Base-by-base conservation (phyloP, 148 eudicot genomes). In the Nepenthes mirabilis region DNA sequence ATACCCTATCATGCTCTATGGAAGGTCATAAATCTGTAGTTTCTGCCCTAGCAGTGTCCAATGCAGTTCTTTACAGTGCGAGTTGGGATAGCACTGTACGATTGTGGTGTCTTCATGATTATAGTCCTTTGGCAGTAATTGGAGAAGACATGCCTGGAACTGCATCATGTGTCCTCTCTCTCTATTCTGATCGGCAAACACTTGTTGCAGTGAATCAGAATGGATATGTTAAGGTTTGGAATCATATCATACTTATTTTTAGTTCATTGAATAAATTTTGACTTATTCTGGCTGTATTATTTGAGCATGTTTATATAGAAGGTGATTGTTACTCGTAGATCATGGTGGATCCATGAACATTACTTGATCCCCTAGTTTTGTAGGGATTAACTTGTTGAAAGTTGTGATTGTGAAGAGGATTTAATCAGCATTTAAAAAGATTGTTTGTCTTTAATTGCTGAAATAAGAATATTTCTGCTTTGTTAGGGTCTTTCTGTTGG, bases 11-110 rank as follows among this genome's bases (percentile, higher is more conserved):
- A 33, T 79, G 79, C 76, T 73, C 72, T 8, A 87, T 87, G 95
- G 81, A 72, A 58, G 97, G 95, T 59, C 97, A 91, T 72, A 91
- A 78, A 60, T 83, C 97, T 43, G 93, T 87, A 55, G 97, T 91
- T 36, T 87, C 90, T 51, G 49, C 83, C 5, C 65, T 91, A 69
- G 79, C 80, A 43, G 75, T 83, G 65, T 76, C 70, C 63, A 69
- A 68, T 60, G 89, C 87, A 60, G 80, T 91, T 71, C 86, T 91
- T 6, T 91, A 81, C 61, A 91, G 97, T 50, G 97, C 96, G 65
- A 88, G 97, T 68, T 88, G 93, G 93, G 97, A 91, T 74, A 88
- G 97, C 56, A 85, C 90, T 33, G 83, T 91, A 5, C 78, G 96
- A 43, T 67, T 91, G 76, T 91, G 97, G 97, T 69, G 75, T 72